A percentile compares a stretch with the other conserved stretches of the same genome.
These are phyloP conservation scores for Macrophomina phaseolina DNA, from an alignment of 2,329 filamentous ascomycete species.

Conservation along the genomic window DNA sequence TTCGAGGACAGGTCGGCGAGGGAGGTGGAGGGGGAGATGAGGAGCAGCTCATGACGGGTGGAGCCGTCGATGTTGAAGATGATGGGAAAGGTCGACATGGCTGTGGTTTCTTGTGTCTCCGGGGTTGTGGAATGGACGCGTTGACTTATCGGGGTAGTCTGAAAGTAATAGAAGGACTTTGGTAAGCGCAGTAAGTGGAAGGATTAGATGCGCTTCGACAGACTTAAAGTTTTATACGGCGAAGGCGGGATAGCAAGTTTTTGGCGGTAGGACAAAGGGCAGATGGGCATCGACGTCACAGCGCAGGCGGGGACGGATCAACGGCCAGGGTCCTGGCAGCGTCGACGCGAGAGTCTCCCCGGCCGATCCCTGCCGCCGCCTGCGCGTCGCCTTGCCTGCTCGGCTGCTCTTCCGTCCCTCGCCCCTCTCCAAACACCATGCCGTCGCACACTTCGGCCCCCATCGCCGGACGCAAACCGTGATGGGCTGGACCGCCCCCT, in stretches of 20 bases:
- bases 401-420: neutral
- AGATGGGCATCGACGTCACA: constrained; percentile 12
- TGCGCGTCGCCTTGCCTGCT: neutral
- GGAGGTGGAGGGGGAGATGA: constrained; percentile 28
- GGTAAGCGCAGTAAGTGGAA: neutral
- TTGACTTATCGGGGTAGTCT: neutral
- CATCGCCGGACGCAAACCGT: neutral
- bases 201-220: neutral
- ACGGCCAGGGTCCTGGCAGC: neutral
- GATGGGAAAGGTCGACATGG: constrained; percentile 34
- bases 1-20: constrained; percentile 27
- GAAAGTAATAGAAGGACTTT: neutral
- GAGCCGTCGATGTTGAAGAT: constrained; percentile 44
- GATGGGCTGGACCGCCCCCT: no score
- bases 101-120: no score
- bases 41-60: constrained; percentile 41
- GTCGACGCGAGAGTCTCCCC: neutral
- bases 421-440: neutral
- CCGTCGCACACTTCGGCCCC: neutral
- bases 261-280: neutral
- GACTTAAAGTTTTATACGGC: neutral
- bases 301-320: constrained; percentile 4
- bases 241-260: constrained; percentile 10
- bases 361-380: neutral
- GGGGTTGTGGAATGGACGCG: neutral